Conservation (phyloP, 2,329 filamentous ascomycete genomes). For the Cadophora malorum region DNA sequence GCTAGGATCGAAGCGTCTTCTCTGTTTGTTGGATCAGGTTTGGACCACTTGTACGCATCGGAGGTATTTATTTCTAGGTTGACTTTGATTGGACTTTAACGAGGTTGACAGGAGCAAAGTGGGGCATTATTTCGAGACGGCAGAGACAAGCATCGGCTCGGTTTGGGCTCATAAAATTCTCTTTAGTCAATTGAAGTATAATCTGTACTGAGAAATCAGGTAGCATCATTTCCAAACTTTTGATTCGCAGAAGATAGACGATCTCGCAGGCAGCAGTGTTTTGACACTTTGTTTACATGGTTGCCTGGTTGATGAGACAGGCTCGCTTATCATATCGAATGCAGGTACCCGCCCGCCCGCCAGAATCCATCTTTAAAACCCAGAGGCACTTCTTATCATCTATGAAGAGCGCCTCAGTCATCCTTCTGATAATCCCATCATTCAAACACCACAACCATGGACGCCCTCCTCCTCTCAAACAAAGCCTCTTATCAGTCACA, state of each 20-base stretch:
- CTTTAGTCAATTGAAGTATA: neutral
- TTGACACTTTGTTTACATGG: conserved; percentile 5
- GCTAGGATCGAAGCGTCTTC: neutral
- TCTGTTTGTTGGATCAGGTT: neutral
- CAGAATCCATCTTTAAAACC: neutral
- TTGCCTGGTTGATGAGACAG: neutral
- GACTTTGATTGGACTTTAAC: neutral
- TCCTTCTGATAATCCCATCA: neutral
- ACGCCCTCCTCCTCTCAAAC: neutral
- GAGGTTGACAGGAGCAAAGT: neutral
- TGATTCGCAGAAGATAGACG: neutral
- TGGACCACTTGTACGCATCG: too few species aligned
- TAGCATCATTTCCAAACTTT: neutral
- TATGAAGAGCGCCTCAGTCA: neutral
- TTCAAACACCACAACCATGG: neutral
- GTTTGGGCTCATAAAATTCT: too few species aligned
- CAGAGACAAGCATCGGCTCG: too few species aligned
- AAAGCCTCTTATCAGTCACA: conserved; percentile 6
- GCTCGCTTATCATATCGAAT: neutral
- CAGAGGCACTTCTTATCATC: neutral
- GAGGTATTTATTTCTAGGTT: too few species aligned
- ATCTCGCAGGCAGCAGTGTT: conserved; percentile 2
- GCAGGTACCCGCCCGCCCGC: neutral
- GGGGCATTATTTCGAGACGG: too few species aligned
- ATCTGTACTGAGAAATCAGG: neutral